Conservation (phyloP, 225 moss, liverwort and hornwort species). For the Climacium dendroides region DNA sequence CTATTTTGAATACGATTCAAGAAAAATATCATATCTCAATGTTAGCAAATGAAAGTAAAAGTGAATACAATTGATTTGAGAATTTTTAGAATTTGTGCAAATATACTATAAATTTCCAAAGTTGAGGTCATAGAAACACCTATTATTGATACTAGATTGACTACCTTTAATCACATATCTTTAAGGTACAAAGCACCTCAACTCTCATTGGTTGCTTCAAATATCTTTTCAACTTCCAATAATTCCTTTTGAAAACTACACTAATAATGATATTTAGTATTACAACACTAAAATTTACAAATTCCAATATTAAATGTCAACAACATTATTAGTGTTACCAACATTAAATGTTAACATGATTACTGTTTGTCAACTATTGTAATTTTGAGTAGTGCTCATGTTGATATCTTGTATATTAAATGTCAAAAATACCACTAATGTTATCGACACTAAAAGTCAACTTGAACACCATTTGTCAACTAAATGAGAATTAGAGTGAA, state of each 20-base stretch:
- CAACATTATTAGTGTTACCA: background rate
- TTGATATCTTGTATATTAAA: background rate
- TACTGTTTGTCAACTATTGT: background rate
- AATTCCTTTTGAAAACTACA: background rate
- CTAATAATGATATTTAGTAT: background rate
- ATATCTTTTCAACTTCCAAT: background rate
- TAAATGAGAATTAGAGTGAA: background rate
- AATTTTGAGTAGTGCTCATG: background rate
- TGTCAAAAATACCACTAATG: background rate
- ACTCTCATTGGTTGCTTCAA: background rate
- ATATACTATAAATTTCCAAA: background rate
- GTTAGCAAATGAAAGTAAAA: background rate
- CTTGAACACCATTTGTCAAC: background rate
- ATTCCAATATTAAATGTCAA: background rate
- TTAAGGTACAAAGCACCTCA: background rate
- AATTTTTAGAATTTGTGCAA: background rate
- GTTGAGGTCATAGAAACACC: background rate
- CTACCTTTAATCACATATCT: fast-evolving
- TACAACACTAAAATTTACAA: background rate
- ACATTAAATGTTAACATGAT: background rate
- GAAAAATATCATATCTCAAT: background rate
- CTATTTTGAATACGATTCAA: background rate
- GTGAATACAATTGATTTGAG: background rate
- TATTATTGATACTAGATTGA: background rate
- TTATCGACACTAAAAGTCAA: fast-evolving